phyloP scores from a whole-genome alignment of 2,329 filamentous ascomycete species.

The Cordyceps cicadae region DNA sequence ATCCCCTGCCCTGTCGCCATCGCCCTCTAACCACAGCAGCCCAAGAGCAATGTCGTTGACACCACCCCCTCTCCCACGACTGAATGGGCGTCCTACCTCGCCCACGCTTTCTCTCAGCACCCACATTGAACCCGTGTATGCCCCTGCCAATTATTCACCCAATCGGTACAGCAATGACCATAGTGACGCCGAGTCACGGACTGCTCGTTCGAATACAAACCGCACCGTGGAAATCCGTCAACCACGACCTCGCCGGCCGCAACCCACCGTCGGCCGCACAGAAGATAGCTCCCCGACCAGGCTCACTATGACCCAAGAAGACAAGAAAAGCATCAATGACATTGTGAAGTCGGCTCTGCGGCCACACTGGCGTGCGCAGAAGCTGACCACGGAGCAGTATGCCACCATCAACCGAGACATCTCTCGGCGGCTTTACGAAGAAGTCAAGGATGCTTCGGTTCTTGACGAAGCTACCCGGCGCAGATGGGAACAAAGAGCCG shows the following conservation, averaged over 20 bases:
- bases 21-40: constrained; percentile 56
- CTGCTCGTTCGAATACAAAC: constrained; percentile 19
- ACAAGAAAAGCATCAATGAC: constrained; percentile 80
- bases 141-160: constrained; percentile 66
- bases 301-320: constrained; percentile 60
- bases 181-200: constrained; percentile 36
- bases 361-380: constrained; percentile 71
- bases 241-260: constrained; percentile 41
- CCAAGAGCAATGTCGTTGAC: constrained; percentile 60
- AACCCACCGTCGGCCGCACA: constrained; percentile 37
- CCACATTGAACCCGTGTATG: constrained; percentile 64
- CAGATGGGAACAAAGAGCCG: constrained; percentile 68
- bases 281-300: constrained; percentile 62
- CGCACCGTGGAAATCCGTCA: constrained; percentile 42
- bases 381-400: constrained; percentile 82
- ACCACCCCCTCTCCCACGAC: constrained; percentile 56
- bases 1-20: constrained; percentile 61
- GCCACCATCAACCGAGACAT: constrained; percentile 85
- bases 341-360: constrained; percentile 79
- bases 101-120: constrained; percentile 60
- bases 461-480: constrained; percentile 59
- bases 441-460: constrained; percentile 43
- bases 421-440: constrained; percentile 78
- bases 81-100: constrained; percentile 49
- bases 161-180: constrained; percentile 39